phyloP scores from a whole-genome alignment of 228 moss, liverwort and hornwort species.

The Sphagnum magellanicum region DNA sequence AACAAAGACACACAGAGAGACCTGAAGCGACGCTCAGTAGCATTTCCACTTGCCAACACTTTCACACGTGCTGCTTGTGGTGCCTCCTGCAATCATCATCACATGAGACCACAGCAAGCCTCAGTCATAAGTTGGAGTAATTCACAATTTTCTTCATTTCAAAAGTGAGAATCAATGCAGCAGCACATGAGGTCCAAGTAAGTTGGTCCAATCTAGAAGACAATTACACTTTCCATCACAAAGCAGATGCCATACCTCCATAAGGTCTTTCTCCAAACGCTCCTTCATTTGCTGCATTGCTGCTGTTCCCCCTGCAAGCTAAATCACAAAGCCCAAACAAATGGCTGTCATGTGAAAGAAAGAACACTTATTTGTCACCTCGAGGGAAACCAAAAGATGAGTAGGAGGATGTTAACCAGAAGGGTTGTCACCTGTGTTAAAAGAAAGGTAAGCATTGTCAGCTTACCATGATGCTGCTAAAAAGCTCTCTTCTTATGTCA shows the following conservation, averaged over 20 bases:
- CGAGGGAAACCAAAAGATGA: neutral
- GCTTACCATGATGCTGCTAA: slow-evolving; percentile 75
- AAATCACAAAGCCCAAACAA: neutral
- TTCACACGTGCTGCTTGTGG: slow-evolving; percentile 92
- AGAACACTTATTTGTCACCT: neutral
- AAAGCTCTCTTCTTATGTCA: slow-evolving; percentile 74
- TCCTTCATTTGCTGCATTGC: slow-evolving; percentile 96
- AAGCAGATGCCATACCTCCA: slow-evolving; percentile 39
- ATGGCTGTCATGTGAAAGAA: neutral
- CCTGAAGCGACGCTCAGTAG: slow-evolving; percentile 81
- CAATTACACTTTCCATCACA: too few relatives aligned
- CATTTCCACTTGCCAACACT: slow-evolving; percentile 85
- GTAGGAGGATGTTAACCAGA: too few relatives aligned
- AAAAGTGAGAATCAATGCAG: neutral
- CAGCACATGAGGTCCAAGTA: neutral
- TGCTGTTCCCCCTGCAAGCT: slow-evolving; percentile 88
- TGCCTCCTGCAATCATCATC: slow-evolving; percentile 52
- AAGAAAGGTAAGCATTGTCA: neutral
- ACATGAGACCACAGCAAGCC: neutral
- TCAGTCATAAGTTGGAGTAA: neutral
- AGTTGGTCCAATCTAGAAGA: too few relatives aligned
- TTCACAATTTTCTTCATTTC: neutral
- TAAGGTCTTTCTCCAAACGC: slow-evolving; percentile 76
- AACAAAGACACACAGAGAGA: slow-evolving; percentile 8
- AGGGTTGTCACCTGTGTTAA: too few relatives aligned